Percentiles rank a stretch among this genome's conserved stretches.
phyloP scores from a whole-genome alignment of 768 basidiomycete genomes.

The Termitomyces sp. region DNA sequence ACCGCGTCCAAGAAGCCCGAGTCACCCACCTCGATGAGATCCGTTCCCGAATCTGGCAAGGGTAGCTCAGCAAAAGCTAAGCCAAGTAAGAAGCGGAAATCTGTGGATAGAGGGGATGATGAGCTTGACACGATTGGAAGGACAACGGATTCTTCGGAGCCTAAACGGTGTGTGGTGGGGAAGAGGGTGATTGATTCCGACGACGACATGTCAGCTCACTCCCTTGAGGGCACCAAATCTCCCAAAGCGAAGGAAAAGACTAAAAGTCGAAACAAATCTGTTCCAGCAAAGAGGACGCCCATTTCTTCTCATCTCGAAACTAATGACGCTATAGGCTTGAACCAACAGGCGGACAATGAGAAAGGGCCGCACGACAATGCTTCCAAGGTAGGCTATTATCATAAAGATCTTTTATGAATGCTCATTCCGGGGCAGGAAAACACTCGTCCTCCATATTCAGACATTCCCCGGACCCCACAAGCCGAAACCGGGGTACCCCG shows the following conservation, averaged over 20 bases:
- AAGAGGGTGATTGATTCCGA: conserved; percentile 29
- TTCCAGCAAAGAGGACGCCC: background rate
- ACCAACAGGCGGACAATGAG: background rate
- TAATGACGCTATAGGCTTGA: background rate
- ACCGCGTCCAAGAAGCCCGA: conserved; percentile 7
- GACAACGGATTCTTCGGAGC: background rate
- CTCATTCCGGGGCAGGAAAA: conserved; percentile 25
- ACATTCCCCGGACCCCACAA: conserved; percentile 8
- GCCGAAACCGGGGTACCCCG: conserved; percentile 11
- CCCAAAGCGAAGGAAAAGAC: conserved; percentile 14
- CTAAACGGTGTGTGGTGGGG: background rate
- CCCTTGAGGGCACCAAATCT: background rate
- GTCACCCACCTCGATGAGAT: conserved; percentile 18
- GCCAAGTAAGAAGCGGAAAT: conserved; percentile 25
- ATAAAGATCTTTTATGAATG: background rate
- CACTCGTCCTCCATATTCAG: conserved; percentile 10
- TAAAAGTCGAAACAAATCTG: background rate
- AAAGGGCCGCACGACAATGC: background rate
- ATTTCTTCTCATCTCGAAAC: background rate
- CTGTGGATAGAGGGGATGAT: conserved; percentile 16
- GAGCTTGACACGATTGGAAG: conserved; percentile 12
- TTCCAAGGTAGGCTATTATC: conserved; percentile 16
- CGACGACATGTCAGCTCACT: conserved; percentile 15
- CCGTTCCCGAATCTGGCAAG: conserved; percentile 24
- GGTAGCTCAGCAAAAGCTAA: conserved; percentile 16